Base-by-base conservation (phyloP, 352 stramenopile genomes). In the Globisporangium radiosum region DNA sequence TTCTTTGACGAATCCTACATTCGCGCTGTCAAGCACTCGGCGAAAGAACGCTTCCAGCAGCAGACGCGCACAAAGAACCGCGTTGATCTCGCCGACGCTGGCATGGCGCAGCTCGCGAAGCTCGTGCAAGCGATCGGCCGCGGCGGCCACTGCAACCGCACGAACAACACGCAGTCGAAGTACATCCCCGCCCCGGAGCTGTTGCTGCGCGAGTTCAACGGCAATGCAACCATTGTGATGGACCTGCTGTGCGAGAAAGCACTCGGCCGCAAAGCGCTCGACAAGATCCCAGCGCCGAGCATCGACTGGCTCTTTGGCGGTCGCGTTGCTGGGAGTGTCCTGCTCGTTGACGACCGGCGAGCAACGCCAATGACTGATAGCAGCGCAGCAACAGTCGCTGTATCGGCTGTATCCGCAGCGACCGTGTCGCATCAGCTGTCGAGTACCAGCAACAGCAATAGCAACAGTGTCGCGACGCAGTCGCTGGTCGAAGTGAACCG, bases 231-330 rank as follows among this genome's bases (percentile, higher is more conserved):
- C 45, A 71, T 78, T 25, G 60, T 89, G 38, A 85, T 92, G 66
- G 73, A 92, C 36, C 66, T 70, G n/a, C 59, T 92, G 58, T 76
- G 81, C 51, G 80, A 90, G 56, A 92, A 88, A 62, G 78, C 80
- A 1, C 73, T 81, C 1, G 81, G 81, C 15, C 78, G 75, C 33
- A 81, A 89, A 59, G 68, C 78, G 14, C 58, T 88, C 33, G 72
- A 87, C 63, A 81, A 86, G 51, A 89, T 92, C 39, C 81, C 81
- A 10, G 56, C 73, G 2, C 81, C 81, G 7, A 71, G 81, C 48
- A 76, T 85, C 55, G 69, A 81, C 37, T 89, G 74, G 70, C 56
- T 89, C n/a, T 64, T 87, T 7, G 69, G 73, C 47, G 71, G 70
- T 5, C 65, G 71, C 44, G 69, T 49, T 33, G 62, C 74, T 11